Evolutionary conservation across 345 rosid species (phyloP), one percentile per base, ranked within the genome.

Genomic region (Boechera stricta): DNA sequence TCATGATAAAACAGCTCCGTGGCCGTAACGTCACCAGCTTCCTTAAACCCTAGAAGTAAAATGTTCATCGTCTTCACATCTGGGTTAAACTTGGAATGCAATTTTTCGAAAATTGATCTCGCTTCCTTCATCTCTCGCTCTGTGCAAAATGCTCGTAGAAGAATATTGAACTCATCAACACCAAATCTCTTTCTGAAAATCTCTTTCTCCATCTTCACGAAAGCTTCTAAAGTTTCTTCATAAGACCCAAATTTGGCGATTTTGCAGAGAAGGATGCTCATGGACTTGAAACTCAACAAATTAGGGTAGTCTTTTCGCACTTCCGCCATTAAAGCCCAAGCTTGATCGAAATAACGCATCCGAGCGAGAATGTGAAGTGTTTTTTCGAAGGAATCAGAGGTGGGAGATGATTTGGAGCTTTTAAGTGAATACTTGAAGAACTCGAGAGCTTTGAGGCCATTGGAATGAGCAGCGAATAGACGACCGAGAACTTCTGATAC

Each of bases 361-460:
- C 97, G 79, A 1, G 84, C 61, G 54, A 94, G 93, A 29, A 92
- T 87, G 78, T 94, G 98, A 39, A 94, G 89, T 3, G 97, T 87
- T 78, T 88, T 92, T 58, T 92, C 98, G 31, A 94, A 90, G 13
- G 98, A 85, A 72, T 84, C 88, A 0, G 87, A 63, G 21, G 83
- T 88, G 7, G 93, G 90, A 76, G 67, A 18, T 4, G 45, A 72
- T n/a, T 77, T 84, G 33, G 85, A 57, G 76, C 70, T 79, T 36
- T 39, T 52, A 49, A 85, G 78, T 28, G 83, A 79, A 60, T 82
- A 85, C 10, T 79, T 84, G 77, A 94, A 94, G 80, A 94, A 90
- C 33, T 94, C 95, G 57, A 92, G 78, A 59, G 97, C 97, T 79
- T 94, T 94, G 12, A 94, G 87, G 32, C 97, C 97, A 63, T 92